phyloP scores from a whole-genome alignment of 129 eudicot species.

The Pittosporum tobira region DNA sequence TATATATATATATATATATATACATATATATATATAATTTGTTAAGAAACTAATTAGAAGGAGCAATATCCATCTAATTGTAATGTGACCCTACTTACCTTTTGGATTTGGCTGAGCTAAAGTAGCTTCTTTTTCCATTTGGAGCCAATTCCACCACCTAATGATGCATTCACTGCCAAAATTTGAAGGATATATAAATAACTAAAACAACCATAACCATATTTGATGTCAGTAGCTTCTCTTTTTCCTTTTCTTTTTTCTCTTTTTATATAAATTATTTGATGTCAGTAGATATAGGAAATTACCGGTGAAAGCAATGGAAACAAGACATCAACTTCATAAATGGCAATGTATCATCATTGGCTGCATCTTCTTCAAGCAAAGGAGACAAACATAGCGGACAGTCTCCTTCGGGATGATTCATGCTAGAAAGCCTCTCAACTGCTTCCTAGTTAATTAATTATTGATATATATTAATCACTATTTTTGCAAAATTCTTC shows the following conservation, averaged over 20 bases:
- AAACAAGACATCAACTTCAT: slow-evolving; percentile 96
- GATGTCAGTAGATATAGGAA: neutral
- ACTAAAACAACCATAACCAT: neutral
- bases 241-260: too few species aligned
- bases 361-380: slow-evolving; percentile 43
- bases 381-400: slow-evolving; percentile 82
- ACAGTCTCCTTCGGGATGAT: slow-evolving; percentile 89
- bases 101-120: slow-evolving; percentile 23
- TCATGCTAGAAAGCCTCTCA: slow-evolving; percentile 77
- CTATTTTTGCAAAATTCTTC: slow-evolving; percentile 11
- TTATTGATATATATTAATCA: slow-evolving; percentile 15
- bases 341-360: slow-evolving; percentile 35
- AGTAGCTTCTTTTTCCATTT: slow-evolving; percentile 33
- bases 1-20: too few species aligned
- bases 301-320: slow-evolving; percentile 87
- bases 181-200: slow-evolving; percentile 8
- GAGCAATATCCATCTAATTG: neutral
- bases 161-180: slow-evolving; percentile 66
- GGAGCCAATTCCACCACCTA: slow-evolving; percentile 88
- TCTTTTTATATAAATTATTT: too few species aligned
- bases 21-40: too few species aligned
- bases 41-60: neutral
- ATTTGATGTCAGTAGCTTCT: neutral
- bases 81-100: slow-evolving; percentile 30
- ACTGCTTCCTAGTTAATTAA: slow-evolving; percentile 67